These are phyloP conservation scores for Casaregolazyma suthepensis DNA, from an alignment of 1,139 yeast species.

Conservation along the genomic window DNA sequence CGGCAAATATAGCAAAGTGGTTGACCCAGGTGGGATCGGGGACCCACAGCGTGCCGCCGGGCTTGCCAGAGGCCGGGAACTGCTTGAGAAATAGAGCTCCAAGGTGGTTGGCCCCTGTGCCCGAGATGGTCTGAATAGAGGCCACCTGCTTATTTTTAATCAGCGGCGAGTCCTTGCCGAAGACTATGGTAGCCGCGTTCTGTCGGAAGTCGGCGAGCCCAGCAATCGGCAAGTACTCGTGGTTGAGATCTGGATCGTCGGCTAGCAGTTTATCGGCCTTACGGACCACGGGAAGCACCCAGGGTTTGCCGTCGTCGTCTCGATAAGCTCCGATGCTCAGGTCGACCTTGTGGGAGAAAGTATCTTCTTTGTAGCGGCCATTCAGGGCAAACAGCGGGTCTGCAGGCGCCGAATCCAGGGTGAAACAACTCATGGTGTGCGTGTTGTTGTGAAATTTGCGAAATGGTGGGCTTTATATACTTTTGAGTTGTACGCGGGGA, in stretches of 20 bases:
- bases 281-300: conserved; percentile 79
- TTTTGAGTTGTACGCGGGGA: neutral
- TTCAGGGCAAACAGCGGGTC: conserved; percentile 65
- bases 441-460: neutral
- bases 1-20: conserved; percentile 74
- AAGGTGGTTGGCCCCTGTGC: conserved; percentile 92
- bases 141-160: conserved; percentile 48
- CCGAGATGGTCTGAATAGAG: conserved; percentile 82
- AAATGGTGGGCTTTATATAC: neutral
- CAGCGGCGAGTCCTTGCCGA: conserved; percentile 61
- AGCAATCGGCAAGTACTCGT: conserved; percentile 81
- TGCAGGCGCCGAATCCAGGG: conserved; percentile 32
- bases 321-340: conserved; percentile 92
- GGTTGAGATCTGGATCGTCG: conserved; percentile 63
- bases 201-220: conserved; percentile 67
- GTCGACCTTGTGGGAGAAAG: conserved; percentile 54
- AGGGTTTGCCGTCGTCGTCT: conserved; percentile 76
- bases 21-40: conserved; percentile 97
- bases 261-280: conserved; percentile 54
- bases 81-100: conserved; percentile 67
- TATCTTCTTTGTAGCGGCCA: conserved; percentile 62
- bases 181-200: conserved; percentile 72
- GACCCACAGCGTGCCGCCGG: conserved; percentile 53
- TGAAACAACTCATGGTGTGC: conserved; percentile 11
- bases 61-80: conserved; percentile 40